These are phyloP conservation scores for Diaporthe sp. DNA, from an alignment of 2,329 filamentous ascomycete genomes.

Conservation along the genomic window DNA sequence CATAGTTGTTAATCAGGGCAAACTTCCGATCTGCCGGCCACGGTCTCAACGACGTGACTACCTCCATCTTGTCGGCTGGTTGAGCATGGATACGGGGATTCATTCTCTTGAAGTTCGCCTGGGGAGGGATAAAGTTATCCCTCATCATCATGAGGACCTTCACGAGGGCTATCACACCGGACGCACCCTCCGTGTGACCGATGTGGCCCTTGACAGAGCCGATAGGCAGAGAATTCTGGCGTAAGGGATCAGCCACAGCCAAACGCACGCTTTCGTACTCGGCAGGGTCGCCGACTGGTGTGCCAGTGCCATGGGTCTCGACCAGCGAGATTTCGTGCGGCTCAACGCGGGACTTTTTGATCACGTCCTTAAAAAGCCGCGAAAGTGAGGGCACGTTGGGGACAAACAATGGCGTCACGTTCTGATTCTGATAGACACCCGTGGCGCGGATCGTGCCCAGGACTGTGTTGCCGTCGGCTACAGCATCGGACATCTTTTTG, in stretches of 20 bases:
- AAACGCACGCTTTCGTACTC: conserved; percentile 49
- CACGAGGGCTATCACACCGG: conserved; percentile 53
- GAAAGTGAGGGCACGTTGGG: conserved; percentile 45
- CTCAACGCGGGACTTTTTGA: conserved; percentile 45
- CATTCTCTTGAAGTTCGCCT: conserved; percentile 59
- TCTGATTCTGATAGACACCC: conserved; percentile 56
- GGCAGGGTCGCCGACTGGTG: conserved; percentile 52
- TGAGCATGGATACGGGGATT: conserved; percentile 52
- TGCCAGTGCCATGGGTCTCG: conserved; percentile 59
- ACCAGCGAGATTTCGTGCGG: conserved; percentile 46
- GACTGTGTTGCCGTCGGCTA: conserved; percentile 60
- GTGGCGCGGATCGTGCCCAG: conserved; percentile 53
- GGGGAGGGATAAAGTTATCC: conserved; percentile 57
- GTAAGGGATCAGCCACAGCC: conserved; percentile 39
- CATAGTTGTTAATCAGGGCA: conserved; percentile 60
- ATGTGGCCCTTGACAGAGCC: conserved; percentile 49
- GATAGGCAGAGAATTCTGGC: neutral
- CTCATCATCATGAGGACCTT: conserved; percentile 61
- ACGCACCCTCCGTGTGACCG: conserved; percentile 59
- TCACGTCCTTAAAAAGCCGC: conserved; percentile 47
- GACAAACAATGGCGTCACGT: conserved; percentile 44
- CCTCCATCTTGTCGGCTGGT: conserved; percentile 45
- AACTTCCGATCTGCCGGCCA: conserved; percentile 37
- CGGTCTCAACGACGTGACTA: neutral
- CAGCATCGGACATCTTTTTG: conserved; percentile 60